Percentiles rank a stretch among this genome's conserved stretches.
Evolutionary conservation across 225 moss, liverwort and hornwort species (phyloP).

Genomic region (Takakia lepidozioides): DNA sequence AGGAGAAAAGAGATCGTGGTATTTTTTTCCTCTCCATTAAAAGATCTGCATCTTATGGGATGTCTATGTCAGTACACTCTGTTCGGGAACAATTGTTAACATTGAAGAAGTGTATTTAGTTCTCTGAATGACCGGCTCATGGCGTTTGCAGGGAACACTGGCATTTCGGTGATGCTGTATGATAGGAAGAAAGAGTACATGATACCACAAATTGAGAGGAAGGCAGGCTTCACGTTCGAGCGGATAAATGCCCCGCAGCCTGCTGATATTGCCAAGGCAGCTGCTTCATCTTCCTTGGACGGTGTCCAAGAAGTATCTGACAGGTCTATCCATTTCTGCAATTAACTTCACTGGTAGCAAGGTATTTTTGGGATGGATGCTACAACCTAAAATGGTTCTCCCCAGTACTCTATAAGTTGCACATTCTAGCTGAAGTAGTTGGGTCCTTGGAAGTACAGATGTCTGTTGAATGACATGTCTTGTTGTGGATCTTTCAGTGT

Average conservation of each 20-base stretch:
- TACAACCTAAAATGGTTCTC: too few species aligned
- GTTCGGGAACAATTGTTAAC: too few species aligned
- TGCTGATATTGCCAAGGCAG: conserved; percentile 61
- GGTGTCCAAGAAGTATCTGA: conserved; percentile 48
- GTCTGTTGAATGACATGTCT: background rate
- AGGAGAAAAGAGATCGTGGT: too few species aligned
- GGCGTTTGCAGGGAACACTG: conserved; percentile 42
- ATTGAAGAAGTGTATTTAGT: too few species aligned
- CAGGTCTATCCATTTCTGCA: too few species aligned
- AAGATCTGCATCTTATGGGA: too few species aligned
- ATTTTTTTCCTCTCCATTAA: too few species aligned
- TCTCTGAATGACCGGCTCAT: background rate
- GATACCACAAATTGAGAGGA: conserved; percentile 73
- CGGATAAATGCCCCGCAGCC: conserved; percentile 69
- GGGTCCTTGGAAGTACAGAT: background rate
- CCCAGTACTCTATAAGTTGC: too few species aligned
- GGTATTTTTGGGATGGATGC: too few species aligned
- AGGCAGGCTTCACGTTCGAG: conserved; percentile 62
- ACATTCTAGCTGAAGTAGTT: background rate
- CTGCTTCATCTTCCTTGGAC: conserved; percentile 39
- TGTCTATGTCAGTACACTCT: too few species aligned
- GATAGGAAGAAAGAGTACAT: conserved; percentile 90
- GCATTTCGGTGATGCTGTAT: conserved; percentile 77
- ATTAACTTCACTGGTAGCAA: too few species aligned
- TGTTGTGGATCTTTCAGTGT: conserved; percentile 32